phyloP scores from a whole-genome alignment of 495 filamentous ascomycete species.

The Podospora comata region DNA sequence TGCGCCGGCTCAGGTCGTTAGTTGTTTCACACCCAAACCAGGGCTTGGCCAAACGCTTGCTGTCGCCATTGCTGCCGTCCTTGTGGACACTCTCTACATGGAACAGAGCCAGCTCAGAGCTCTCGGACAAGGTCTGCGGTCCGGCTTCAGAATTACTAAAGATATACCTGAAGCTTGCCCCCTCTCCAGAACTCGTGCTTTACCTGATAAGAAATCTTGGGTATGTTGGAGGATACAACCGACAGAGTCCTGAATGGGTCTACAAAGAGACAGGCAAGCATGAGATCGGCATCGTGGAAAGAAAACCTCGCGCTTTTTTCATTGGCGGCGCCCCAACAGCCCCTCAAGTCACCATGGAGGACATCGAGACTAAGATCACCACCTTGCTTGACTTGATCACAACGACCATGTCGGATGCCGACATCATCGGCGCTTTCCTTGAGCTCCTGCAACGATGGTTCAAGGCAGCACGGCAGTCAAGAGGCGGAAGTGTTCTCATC shows the following conservation, averaged over 20 bases:
- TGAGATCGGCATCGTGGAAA: constrained; percentile 32
- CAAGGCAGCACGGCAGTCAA: constrained; percentile 27
- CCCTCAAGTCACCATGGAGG: constrained; percentile 15
- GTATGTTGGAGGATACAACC: constrained; percentile 36
- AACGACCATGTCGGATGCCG: constrained; percentile 51
- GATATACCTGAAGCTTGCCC: constrained; percentile 46
- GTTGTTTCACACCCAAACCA: constrained; percentile 68
- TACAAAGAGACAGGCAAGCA: constrained; percentile 31
- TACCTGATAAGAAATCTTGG: constrained; percentile 42
- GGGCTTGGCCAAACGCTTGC: constrained; percentile 64
- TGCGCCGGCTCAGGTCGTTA: constrained; percentile 58
- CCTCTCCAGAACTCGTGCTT: constrained; percentile 41
- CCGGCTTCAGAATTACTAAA: constrained; percentile 44
- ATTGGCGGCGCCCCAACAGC: constrained; percentile 5
- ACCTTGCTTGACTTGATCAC: constrained; percentile 55
- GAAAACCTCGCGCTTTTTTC: neutral
- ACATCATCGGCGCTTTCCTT: constrained; percentile 61
- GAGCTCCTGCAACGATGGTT: constrained; percentile 64
- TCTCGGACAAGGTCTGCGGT: constrained; percentile 35
- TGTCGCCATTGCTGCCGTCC: constrained; percentile 61
- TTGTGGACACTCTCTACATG: constrained; percentile 67
- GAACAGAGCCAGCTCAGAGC: constrained; percentile 27
- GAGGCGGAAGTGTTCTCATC: constrained; percentile 17
- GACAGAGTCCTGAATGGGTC: constrained; percentile 35
- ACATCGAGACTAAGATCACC: constrained; percentile 50